A percentile compares a stretch with the other conserved stretches of the same genome.
phyloP scores from a whole-genome alignment of 2,329 filamentous ascomycete species.

The Verticillium tricorpus region DNA sequence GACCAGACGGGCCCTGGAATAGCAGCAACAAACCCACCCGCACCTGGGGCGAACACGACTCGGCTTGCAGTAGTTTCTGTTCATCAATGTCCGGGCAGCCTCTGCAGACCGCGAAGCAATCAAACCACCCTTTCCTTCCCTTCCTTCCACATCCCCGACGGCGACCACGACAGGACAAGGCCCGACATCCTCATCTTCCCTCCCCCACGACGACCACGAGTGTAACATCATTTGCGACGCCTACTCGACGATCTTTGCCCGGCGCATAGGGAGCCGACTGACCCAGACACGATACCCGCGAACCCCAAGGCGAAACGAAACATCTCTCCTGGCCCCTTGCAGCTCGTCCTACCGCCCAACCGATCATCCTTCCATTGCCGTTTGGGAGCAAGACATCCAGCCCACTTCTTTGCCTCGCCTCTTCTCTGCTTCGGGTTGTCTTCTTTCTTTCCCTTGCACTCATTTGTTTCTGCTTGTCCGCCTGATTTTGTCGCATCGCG shows the following conservation, averaged over 20 bases:
- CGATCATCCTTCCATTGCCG: background rate
- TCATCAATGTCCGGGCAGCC: background rate
- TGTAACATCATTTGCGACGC: background rate
- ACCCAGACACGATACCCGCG: background rate
- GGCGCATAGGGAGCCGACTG: background rate
- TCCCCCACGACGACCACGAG: background rate
- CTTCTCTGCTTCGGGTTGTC: background rate
- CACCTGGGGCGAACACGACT: background rate
- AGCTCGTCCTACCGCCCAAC: background rate
- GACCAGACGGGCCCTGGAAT: background rate
- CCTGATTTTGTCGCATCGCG: conserved; percentile 2
- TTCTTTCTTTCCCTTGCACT: background rate
- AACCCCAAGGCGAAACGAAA: conserved; percentile 10
- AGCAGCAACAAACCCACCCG: background rate
- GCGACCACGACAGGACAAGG: background rate
- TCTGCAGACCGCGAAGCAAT: background rate
- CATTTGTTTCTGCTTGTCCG: background rate
- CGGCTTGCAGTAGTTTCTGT: background rate
- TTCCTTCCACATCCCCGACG: background rate
- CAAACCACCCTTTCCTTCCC: background rate
- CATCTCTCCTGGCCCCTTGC: conserved; percentile 7
- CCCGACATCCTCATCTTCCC: background rate
- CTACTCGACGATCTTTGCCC: background rate
- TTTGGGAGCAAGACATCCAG: conserved; percentile 1
- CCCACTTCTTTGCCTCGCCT: background rate